Base-by-base conservation (phyloP, 2,329 filamentous ascomycete genomes). In the Pseudogymnoascus sp. region DNA sequence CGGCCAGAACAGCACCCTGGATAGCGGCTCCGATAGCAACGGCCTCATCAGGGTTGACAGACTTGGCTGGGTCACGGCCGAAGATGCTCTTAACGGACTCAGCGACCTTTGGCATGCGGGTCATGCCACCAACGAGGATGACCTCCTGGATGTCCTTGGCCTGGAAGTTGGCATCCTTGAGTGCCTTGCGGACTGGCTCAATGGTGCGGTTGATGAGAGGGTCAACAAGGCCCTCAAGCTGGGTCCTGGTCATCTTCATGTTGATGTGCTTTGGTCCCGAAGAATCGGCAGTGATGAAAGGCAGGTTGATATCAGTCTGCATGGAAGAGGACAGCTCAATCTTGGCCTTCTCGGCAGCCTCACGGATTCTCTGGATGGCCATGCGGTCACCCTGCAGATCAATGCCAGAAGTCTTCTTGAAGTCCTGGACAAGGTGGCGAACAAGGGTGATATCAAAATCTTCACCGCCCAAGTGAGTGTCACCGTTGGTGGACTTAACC, bases 341-440 rank as follows among this genome's bases (percentile, higher is more conserved):
- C 91, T 97, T 97, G 75, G 93, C 93, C 87, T 97, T 97, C 85
- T 97, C 93, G 70, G 92, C 92, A 70, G 92, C 93, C 82, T 97
- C 93, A 80, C 93, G 92, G 77, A 97, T 97, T 86, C 93, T 89
- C 85, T 97, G 93, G 74, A 97, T 96, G 71, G 93, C 93, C 92
- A 97, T 97, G 77, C 93, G 92, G 82, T 97, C 93, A 74, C 79
- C 81, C 64, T 91, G 90, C 69, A 97, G 86, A 76, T 97, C 93
- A 68, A 97, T 89, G 67, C 90, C 88, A 67, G 91, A 91, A 70
- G 96, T 91, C 80, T 91, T 93, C 90, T 97, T 97, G 85, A 97
- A 97, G 74, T 95, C 88, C 77, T 91, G 83, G 68, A 97, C 91
- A 64, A 97, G 83, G 83, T 96, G 89, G 74, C 92, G 92, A 74